Conservation (phyloP, 2,329 filamentous ascomycete species). For the Pseudogymnoascus pannorum region DNA sequence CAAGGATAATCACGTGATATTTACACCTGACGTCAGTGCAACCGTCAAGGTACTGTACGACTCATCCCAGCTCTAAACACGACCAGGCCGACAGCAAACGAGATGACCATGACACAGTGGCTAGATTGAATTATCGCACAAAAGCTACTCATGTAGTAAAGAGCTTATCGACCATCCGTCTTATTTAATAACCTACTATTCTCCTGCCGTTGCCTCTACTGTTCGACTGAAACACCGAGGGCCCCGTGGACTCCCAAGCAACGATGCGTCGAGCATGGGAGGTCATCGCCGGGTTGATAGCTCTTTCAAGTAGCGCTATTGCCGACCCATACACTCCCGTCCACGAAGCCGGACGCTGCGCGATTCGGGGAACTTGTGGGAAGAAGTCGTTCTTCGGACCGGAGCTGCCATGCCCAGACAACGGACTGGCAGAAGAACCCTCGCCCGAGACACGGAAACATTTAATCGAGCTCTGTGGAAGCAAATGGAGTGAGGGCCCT, state of each 20-base stretch:
- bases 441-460: conserved; percentile 64
- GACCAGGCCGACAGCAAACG: not conserved
- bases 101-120: not conserved
- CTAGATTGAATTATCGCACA: not conserved
- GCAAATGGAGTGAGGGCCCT: conserved; percentile 74
- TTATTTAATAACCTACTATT: not conserved
- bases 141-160: not conserved
- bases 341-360: conserved; percentile 83
- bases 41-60: conserved; percentile 7
- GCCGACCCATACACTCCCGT: conserved; percentile 37
- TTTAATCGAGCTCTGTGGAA: conserved; percentile 77
- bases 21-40: not conserved
- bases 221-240: conserved; percentile 1
- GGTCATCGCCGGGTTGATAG: not conserved
- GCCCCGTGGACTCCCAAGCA: not conserved
- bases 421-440: conserved; percentile 70
- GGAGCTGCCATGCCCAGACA: conserved; percentile 87
- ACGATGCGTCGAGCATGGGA: not conserved
- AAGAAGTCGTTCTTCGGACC: conserved; percentile 85
- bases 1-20: not conserved
- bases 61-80: not conserved
- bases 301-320: conserved; percentile 12
- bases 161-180: not conserved
- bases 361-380: conserved; percentile 85
- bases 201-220: not conserved